Evolutionary conservation across 176 grass and related monocot genomes (phyloP).

Genomic region (Oryza coarctata): DNA sequence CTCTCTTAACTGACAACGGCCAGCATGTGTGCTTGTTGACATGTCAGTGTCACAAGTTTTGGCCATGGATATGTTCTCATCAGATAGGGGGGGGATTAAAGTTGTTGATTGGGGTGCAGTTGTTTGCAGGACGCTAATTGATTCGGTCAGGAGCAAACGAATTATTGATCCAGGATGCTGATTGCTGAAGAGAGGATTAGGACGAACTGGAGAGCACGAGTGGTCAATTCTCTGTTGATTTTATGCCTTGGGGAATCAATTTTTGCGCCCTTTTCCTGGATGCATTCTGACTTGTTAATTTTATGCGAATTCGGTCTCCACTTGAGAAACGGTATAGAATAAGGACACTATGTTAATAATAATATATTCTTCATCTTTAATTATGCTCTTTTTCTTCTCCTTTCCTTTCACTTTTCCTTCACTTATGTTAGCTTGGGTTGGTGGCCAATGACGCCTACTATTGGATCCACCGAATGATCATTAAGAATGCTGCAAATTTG

Average conservation of each 20-base stretch:
- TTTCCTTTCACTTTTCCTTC: background rate
- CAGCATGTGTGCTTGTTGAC: background rate
- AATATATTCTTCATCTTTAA: background rate
- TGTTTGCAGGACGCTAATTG: background rate
- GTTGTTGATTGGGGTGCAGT: background rate
- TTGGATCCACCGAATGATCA: background rate
- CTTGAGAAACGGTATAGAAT: background rate
- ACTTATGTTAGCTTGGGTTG: background rate
- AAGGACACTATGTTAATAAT: background rate
- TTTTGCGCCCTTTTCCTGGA: background rate
- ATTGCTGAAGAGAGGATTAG: slow-evolving; percentile 1
- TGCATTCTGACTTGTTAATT: background rate
- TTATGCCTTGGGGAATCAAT: background rate
- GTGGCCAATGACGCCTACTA: slow-evolving; percentile 3
- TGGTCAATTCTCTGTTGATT: background rate
- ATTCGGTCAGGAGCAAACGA: background rate
- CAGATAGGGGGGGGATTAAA: background rate
- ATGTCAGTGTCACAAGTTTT: background rate
- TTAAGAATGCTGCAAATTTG: background rate
- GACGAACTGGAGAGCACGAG: background rate
- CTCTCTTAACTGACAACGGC: background rate
- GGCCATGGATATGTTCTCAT: background rate
- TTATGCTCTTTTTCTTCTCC: background rate
- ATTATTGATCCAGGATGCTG: background rate
- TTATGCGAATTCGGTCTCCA: background rate